Evolutionary conservation across 1,284 basidiomycete genomes (phyloP), one percentile per base, ranked within the genome.

Genomic region (Afroboletus lepidellus): DNA sequence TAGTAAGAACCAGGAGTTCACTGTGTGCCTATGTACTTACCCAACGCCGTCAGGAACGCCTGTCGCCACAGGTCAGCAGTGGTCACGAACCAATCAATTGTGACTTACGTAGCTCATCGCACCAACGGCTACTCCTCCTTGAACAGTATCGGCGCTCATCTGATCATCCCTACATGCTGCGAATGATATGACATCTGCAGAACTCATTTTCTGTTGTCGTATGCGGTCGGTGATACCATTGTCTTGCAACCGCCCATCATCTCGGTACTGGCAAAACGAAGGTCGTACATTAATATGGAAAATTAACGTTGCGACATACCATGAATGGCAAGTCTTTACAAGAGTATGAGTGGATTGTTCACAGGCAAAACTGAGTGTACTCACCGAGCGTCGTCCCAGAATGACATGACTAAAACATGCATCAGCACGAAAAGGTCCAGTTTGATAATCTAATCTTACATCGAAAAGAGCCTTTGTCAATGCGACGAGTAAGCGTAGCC

Each of bases 111-210:
- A 74, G 62, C 81, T 83, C 85, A 90, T 91, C 5, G 88, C 89
- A 3, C 91, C 91, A 11, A 83, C 78, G 0, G 81, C 77, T 6
- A 75, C 69, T 13, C 77, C 79, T 25, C 71, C 72, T 11, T 72
- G 64, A 44, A 77, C 76, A 3, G 80, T 81, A 57, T 83, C 81
- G 0, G 77, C 77, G 57, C 79, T 87, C 1, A 85, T 92, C 69
- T 92, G 85, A 37, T 79, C 81, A 64, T 94, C 91, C 61, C 85
- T 82, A 68, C 91, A 93, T 7, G 86, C 90, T 21, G 84, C 82
- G 72, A 83, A 89, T 2, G 79, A 80, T 50, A 85, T 82, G 12
- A 81, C 79, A 55, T 84, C 82, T 6, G 77, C 80, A 0, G 63
- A 50, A 2, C 74, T 74, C 15, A 62, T 62, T 46, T 75, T 76